Conservation (phyloP, 495 filamentous ascomycete species). For the Annulohypoxylon maeteangense region DNA sequence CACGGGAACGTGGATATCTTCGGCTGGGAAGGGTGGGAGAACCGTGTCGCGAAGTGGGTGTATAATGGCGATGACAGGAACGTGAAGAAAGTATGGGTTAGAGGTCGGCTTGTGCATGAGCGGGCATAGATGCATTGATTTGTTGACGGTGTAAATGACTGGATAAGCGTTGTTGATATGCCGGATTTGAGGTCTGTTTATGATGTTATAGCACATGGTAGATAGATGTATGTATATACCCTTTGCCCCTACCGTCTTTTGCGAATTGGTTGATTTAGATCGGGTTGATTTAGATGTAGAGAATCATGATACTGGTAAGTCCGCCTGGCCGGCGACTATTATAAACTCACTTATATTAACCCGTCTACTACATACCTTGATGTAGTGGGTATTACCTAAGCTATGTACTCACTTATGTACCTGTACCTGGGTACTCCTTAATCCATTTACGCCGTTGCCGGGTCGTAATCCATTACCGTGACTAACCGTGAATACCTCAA, state of each 20-base stretch:
- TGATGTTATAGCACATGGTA: not conserved
- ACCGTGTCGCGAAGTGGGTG: slow-evolving; percentile 87
- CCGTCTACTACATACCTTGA: not conserved
- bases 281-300: not conserved
- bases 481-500: not conserved
- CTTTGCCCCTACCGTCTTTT: not conserved
- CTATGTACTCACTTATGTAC: not conserved
- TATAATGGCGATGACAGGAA: slow-evolving; percentile 89
- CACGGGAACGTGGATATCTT: slow-evolving; percentile 78
- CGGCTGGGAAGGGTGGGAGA: slow-evolving; percentile 83
- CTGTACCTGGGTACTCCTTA: not conserved
- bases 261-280: not conserved
- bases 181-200: not conserved
- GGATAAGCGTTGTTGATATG: not conserved
- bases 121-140: slow-evolving; percentile 32
- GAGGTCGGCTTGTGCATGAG: slow-evolving; percentile 78
- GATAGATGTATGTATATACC: not conserved
- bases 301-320: not conserved
- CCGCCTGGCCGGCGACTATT: not conserved
- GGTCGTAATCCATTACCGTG: not conserved
- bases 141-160: not conserved
- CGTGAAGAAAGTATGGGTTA: slow-evolving; percentile 81
- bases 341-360: not conserved
- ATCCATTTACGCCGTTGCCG: not conserved
- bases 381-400: slow-evolving; percentile 7